phyloP scores from a whole-genome alignment of 129 eudicot genomes.

The Chrysanthemum lavandulifolium region DNA sequence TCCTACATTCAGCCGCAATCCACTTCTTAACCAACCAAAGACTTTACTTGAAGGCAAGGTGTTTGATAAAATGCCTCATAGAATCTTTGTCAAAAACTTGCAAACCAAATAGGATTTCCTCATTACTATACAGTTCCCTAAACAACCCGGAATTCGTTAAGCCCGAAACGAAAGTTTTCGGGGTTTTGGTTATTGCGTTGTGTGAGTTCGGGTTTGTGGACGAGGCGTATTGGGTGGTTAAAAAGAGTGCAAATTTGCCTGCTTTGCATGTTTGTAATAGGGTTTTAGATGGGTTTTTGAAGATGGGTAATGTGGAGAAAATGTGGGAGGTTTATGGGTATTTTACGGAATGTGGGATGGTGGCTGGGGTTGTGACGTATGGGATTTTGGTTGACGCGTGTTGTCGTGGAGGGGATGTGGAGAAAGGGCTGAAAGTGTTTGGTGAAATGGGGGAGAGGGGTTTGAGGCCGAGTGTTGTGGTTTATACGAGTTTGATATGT shows the following conservation, averaged over 20 bases:
- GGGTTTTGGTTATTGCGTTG: conserved; percentile 59
- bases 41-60: conserved; percentile 66
- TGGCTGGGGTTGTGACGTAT: conserved; percentile 57
- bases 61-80: conserved; percentile 82
- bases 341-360: conserved; percentile 36
- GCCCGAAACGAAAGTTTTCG: conserved; percentile 51
- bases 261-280: conserved; percentile 64
- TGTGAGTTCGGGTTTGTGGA: conserved; percentile 62
- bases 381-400: conserved; percentile 70
- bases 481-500: conserved; percentile 65
- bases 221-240: conserved; percentile 80
- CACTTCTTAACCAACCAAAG: conserved; percentile 48
- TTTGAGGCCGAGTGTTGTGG: conserved; percentile 58
- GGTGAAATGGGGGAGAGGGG: conserved; percentile 66
- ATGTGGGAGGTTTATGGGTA: conserved; percentile 65
- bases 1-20: conserved; percentile 55
- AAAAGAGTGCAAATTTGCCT: conserved; percentile 52
- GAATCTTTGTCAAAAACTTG: conserved; percentile 46
- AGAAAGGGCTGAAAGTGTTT: conserved; percentile 42
- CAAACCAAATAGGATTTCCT: conserved; percentile 40
- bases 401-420: conserved; percentile 50
- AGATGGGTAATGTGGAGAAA: conserved; percentile 37
- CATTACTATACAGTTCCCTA: conserved; percentile 51
- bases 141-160: conserved; percentile 29
- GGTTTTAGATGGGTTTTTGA: conserved; percentile 59